Conservation (phyloP, 148 eudicot species). For the Salicornia ramosissima region DNA sequence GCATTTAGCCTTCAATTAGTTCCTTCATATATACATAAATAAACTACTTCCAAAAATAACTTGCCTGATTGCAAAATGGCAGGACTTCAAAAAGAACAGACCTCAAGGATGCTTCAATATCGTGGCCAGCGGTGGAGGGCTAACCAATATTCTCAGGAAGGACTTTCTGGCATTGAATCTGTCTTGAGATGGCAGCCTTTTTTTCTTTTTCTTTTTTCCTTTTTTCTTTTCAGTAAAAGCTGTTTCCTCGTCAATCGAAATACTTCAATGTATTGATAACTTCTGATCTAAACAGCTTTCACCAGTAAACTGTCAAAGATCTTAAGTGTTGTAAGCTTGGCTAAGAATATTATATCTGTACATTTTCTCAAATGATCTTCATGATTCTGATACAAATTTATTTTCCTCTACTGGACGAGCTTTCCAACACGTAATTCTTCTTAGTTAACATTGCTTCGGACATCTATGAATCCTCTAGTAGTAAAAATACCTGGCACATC, state of each 20-base stretch:
- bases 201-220: no score
- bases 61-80: conserved; percentile 31
- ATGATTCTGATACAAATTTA: not conserved
- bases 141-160: conserved; percentile 34
- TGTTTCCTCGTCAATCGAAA: conserved; percentile 2
- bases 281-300: conserved; percentile 10
- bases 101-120: conserved; percentile 51
- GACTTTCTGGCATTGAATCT: conserved; percentile 24
- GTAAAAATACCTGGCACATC: not conserved
- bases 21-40: not conserved
- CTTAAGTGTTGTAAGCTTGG: conserved; percentile 5
- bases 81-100: conserved; percentile 48
- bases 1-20: not conserved
- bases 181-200: conserved; percentile 10
- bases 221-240: conserved; percentile 8
- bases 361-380: conserved; percentile 3
- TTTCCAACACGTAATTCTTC: not conserved
- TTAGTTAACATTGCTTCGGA: not conserved
- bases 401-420: not conserved
- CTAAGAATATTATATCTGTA: not conserved
- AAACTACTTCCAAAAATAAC: not conserved
- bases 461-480: not conserved
- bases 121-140: conserved; percentile 28
- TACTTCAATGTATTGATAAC: conserved; percentile 7
- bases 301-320: conserved; percentile 8